A percentile compares a stretch with the other conserved stretches of the same genome.
Conservation (phyloP, 805 yeast species). For the Kodamaea fukazawae region DNA sequence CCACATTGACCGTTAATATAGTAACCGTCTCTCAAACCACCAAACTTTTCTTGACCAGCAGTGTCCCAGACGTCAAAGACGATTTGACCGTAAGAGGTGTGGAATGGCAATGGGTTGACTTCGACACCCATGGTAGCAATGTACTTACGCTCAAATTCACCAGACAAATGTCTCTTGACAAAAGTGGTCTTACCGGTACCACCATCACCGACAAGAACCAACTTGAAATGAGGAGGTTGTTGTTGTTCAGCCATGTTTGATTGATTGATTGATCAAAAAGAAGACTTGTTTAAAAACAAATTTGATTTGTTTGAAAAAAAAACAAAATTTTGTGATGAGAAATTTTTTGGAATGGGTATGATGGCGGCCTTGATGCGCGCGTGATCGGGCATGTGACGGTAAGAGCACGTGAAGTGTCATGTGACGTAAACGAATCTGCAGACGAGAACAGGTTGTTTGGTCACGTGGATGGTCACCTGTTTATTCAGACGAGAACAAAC, state of each 20-base stretch:
- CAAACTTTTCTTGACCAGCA: slow-evolving; percentile 99
- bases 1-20: slow-evolving; percentile 99
- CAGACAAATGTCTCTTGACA: slow-evolving; percentile 98
- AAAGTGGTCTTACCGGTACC: slow-evolving; percentile 99
- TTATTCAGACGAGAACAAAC: too few relatives aligned
- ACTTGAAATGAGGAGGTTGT: slow-evolving; percentile 94
- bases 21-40: slow-evolving; percentile 99
- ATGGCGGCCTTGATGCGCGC: neutral
- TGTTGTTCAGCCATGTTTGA: slow-evolving; percentile 50
- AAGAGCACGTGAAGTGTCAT: neutral
- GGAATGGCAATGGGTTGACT: slow-evolving; percentile 97
- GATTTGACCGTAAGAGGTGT: slow-evolving; percentile 98
- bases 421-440: too few relatives aligned
- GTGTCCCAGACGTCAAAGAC: slow-evolving; percentile 99
- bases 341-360: neutral
- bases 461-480: too few relatives aligned
- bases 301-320: slow-evolving; percentile 4
- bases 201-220: slow-evolving; percentile 99
- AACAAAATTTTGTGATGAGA: slow-evolving; percentile 3
- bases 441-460: too few relatives aligned
- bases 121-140: slow-evolving; percentile 99
- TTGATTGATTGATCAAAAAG: slow-evolving; percentile 12
- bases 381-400: neutral
- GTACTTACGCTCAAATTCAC: slow-evolving; percentile 98
- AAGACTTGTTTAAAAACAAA: slow-evolving; percentile 4